Conservation (phyloP, 1,284 basidiomycete species). For the Heterobasidion annosum region DNA sequence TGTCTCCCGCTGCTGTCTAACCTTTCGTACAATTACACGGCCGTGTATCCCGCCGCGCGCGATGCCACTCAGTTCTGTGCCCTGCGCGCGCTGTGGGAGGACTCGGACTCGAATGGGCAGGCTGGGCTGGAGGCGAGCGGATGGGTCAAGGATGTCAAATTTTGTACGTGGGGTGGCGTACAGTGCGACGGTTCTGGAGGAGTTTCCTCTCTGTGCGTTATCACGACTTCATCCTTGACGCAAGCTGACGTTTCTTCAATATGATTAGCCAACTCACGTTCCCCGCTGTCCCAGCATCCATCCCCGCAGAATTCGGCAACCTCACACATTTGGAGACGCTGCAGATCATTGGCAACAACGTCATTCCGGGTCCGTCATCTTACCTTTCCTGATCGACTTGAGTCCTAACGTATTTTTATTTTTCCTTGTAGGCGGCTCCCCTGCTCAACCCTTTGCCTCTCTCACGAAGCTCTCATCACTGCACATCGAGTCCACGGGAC, state of each 20-base stretch:
- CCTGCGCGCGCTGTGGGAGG: slow-evolving; percentile 38
- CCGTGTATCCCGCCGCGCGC: slow-evolving; percentile 19
- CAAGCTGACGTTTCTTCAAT: not conserved
- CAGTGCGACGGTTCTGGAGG: slow-evolving; percentile 30
- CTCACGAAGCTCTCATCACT: slow-evolving; percentile 29
- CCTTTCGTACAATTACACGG: slow-evolving; percentile 27
- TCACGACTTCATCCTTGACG: not conserved
- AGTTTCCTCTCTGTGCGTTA: slow-evolving; percentile 35
- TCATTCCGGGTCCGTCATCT: slow-evolving; percentile 26
- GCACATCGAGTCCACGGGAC: slow-evolving; percentile 37
- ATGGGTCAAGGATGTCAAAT: slow-evolving; percentile 37
- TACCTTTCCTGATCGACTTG: not conserved
- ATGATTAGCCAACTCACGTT: slow-evolving; percentile 31
- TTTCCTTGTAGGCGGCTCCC: slow-evolving; percentile 25
- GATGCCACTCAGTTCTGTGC: slow-evolving; percentile 39
- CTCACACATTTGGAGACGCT: slow-evolving; percentile 30
- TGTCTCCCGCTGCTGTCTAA: slow-evolving; percentile 33
- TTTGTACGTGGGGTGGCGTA: slow-evolving; percentile 42
- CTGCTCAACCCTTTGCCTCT: slow-evolving; percentile 28
- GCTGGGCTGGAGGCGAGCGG: slow-evolving; percentile 29
- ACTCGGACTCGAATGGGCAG: slow-evolving; percentile 29
- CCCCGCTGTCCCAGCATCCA: slow-evolving; percentile 34
- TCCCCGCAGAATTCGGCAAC: slow-evolving; percentile 35
- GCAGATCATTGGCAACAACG: slow-evolving; percentile 31
- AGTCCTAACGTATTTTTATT: not conserved